Evolutionary conservation across 306 rosid genomes (phyloP).

Genomic region (Rubus idaeus): DNA sequence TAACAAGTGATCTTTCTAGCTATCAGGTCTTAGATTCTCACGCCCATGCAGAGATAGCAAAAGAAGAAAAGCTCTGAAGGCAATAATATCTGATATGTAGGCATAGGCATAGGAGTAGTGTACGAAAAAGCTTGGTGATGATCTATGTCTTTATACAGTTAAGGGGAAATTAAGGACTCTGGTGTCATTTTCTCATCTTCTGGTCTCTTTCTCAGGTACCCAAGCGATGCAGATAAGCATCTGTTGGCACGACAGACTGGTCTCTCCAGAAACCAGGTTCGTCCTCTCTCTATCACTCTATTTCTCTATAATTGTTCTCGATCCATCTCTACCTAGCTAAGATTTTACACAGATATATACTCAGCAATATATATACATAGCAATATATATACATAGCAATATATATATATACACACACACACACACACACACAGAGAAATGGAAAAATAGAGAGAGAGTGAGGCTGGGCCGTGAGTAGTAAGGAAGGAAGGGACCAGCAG

Average conservation of each 20-base stretch:
- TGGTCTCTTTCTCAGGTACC: constrained; percentile 92
- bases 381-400: not conserved
- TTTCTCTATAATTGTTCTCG: not conserved
- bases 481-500: constrained; percentile 48
- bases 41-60: constrained; percentile 58
- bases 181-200: constrained; percentile 54
- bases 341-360: not conserved
- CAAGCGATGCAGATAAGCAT: constrained; percentile 97
- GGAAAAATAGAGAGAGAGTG: too few species aligned
- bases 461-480: not conserved
- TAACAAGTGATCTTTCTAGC: constrained; percentile 38
- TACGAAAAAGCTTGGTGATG: constrained; percentile 50
- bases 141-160: constrained; percentile 37
- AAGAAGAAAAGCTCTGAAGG: constrained; percentile 11
- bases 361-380: not conserved
- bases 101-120: not conserved
- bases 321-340: not conserved
- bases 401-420: not conserved
- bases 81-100: constrained; percentile 3
- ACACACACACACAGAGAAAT: not conserved
- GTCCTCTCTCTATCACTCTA: constrained; percentile 16
- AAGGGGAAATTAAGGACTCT: constrained; percentile 48
- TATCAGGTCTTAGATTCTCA: constrained; percentile 60
- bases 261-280: constrained; percentile 88
- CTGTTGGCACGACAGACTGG: constrained; percentile 93